Conservation (phyloP, 257 asterid genomes). For the Solanum dulcamara region DNA sequence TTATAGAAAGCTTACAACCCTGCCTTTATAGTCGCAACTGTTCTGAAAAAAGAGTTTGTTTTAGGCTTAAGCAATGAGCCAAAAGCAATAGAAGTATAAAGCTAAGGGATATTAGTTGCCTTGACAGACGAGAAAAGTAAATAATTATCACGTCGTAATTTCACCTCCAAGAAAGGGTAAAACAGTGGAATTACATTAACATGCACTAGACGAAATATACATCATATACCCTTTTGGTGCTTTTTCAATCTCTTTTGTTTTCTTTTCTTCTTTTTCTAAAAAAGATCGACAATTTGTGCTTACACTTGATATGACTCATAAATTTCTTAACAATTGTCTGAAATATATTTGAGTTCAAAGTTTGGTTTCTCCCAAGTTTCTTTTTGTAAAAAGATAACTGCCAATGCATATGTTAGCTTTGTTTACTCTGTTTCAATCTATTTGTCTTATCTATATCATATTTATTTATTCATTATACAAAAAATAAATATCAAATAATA, state of each 20-base stretch:
- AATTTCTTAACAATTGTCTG: neutral
- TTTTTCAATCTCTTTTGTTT: neutral
- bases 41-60: neutral
- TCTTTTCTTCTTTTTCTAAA: neutral
- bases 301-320: neutral
- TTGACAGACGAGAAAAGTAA: neutral
- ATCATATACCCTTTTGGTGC: neutral
- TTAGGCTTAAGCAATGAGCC: neutral
- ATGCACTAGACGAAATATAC: neutral
- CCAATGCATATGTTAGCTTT: too few relatives aligned
- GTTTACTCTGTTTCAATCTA: too few relatives aligned
- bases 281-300: neutral
- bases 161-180: neutral
- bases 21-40: neutral
- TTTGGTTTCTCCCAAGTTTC: too few relatives aligned
- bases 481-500: too few relatives aligned
- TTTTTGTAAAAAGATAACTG: too few relatives aligned
- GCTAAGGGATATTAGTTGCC: neutral
- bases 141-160: neutral
- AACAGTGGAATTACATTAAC: neutral
- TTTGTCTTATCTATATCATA: too few relatives aligned
- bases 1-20: neutral
- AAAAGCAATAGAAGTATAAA: neutral
- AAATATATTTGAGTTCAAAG: too few relatives aligned
- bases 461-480: too few relatives aligned